phyloP scores from a whole-genome alignment of 2,329 filamentous ascomycete species.

The Cladobotryum protrusum region DNA sequence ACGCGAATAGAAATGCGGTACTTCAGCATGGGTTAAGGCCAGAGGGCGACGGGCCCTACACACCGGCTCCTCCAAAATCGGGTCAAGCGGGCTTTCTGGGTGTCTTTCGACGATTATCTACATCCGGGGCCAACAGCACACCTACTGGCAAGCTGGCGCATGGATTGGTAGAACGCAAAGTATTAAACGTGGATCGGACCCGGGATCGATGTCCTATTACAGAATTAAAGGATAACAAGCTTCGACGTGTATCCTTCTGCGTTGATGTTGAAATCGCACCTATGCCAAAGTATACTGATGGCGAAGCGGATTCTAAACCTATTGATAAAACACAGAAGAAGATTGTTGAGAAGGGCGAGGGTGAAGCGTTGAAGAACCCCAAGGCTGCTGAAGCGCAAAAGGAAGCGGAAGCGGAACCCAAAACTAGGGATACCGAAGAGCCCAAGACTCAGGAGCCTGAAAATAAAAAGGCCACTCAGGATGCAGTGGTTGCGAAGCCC shows the following conservation, averaged over 20 bases:
- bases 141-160: slow-evolving; percentile 37
- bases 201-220: slow-evolving; percentile 73
- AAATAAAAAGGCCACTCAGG: slow-evolving; percentile 26
- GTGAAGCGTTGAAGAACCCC: slow-evolving; percentile 64
- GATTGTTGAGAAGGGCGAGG: slow-evolving; percentile 64
- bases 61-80: slow-evolving; percentile 66
- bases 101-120: slow-evolving; percentile 76
- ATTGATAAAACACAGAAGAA: slow-evolving; percentile 52
- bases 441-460: slow-evolving; percentile 33
- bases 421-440: slow-evolving; percentile 37
- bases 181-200: slow-evolving; percentile 78
- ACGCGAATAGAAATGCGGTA: slow-evolving; percentile 51
- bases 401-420: slow-evolving; percentile 27
- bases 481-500: slow-evolving; percentile 4
- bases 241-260: slow-evolving; percentile 87
- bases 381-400: slow-evolving; percentile 48
- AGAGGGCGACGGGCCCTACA: slow-evolving; percentile 60
- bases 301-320: slow-evolving; percentile 37
- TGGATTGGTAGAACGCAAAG: slow-evolving; percentile 68
- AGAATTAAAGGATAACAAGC: slow-evolving; percentile 72
- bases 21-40: slow-evolving; percentile 50
- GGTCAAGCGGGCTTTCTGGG: slow-evolving; percentile 68
- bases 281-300: slow-evolving; percentile 69
- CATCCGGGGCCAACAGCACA: slow-evolving; percentile 41
- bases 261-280: slow-evolving; percentile 97